phyloP scores from a whole-genome alignment of 2,329 filamentous ascomycete genomes.

The Penicillium sumatraense region DNA sequence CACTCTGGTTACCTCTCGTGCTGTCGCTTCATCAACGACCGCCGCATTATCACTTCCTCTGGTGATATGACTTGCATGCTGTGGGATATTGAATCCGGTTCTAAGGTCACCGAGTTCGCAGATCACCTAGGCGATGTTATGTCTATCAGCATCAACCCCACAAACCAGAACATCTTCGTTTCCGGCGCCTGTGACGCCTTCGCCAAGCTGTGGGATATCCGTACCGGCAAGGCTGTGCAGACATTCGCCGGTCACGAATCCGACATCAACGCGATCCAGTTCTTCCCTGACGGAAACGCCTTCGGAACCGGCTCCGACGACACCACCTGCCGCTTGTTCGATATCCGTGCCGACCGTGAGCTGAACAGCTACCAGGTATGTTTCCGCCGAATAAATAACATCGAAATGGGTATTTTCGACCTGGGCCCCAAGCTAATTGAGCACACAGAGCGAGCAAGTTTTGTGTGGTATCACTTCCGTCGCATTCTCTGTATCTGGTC shows the following conservation, averaged over 20 bases:
- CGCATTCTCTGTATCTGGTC: constrained; percentile 93
- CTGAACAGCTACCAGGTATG: constrained; percentile 70
- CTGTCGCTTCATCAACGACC: constrained; percentile 98
- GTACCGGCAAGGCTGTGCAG: constrained; percentile 96
- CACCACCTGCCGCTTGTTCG: constrained; percentile 94
- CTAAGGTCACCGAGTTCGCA: constrained; percentile 96
- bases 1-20: constrained; percentile 97
- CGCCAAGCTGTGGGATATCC: constrained; percentile 98
- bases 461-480: constrained; percentile 98
- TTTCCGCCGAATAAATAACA: background rate
- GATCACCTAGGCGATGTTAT: constrained; percentile 98
- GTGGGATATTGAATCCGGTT: constrained; percentile 98
- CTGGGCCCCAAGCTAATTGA: constrained; percentile 10
- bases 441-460: constrained; percentile 84
- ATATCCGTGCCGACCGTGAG: constrained; percentile 91
- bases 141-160: constrained; percentile 99
- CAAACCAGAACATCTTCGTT: constrained; percentile 98
- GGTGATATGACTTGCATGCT: constrained; percentile 99
- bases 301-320: constrained; percentile 98
- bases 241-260: constrained; percentile 98
- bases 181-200: constrained; percentile 99
- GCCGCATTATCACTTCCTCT: constrained; percentile 95
- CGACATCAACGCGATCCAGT: constrained; percentile 99
- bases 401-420: background rate
- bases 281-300: constrained; percentile 98